Conservation (phyloP, 2,329 filamentous ascomycete genomes). For the Xylariaceae sp. region DNA sequence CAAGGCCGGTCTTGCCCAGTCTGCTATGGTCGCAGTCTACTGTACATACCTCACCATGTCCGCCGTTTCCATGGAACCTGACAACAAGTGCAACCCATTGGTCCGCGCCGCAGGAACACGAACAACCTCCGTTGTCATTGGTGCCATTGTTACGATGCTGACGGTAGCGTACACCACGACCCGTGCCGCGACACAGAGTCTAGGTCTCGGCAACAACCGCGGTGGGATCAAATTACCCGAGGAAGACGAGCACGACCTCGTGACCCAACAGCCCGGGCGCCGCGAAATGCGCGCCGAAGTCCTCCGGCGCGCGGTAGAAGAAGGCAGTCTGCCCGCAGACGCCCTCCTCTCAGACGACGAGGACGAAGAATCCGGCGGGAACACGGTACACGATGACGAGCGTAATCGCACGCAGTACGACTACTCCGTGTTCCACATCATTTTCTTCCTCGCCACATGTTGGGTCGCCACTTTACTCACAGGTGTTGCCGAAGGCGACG, state of each 20-base stretch:
- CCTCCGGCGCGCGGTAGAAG: conserved; percentile 85
- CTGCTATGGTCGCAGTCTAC: conserved; percentile 94
- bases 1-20: conserved; percentile 92
- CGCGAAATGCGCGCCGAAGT: conserved; percentile 92
- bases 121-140: conserved; percentile 85
- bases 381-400: conserved; percentile 78
- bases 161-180: conserved; percentile 98
- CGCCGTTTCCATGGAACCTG: conserved; percentile 96
- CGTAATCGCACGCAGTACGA: conserved; percentile 88
- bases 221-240: conserved; percentile 60
- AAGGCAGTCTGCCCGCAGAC: conserved; percentile 86
- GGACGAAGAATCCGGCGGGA: conserved; percentile 57
- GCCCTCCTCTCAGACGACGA: conserved; percentile 74
- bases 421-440: conserved; percentile 93
- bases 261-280: conserved; percentile 79
- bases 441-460: conserved; percentile 92
- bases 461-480: conserved; percentile 93
- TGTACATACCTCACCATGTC: conserved; percentile 99
- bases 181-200: conserved; percentile 84
- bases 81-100: conserved; percentile 92
- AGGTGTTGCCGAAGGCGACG: conserved; percentile 21
- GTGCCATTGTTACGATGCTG: conserved; percentile 92
- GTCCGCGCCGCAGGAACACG: conserved; percentile 80
- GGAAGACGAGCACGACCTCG: conserved; percentile 78
- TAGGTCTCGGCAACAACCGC: conserved; percentile 63